Evolutionary conservation across 306 rosid genomes (phyloP), one percentile per base, ranked within the genome.

Genomic region (Vicia faba): DNA sequence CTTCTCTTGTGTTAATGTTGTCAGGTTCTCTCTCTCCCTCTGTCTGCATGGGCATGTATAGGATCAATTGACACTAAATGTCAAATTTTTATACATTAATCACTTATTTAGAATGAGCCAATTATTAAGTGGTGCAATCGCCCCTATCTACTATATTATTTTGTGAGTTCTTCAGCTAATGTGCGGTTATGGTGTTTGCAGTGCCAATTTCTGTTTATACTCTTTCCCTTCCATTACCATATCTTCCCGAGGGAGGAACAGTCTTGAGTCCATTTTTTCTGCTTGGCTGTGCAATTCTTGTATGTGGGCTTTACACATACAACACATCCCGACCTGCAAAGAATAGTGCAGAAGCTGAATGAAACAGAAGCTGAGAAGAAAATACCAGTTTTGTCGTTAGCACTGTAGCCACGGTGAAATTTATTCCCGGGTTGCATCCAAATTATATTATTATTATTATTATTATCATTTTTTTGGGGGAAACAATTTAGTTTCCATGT

Each of bases 171-270:
- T 40, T 46, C 36, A 18, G 58, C 77, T 80, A 44, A 78, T 15
- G 11, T 29, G 20, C 60, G 66, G 20, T 76, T 58, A 18, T 75
- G 43, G 23, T 75, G 75, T 51, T 72, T 87, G 87, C 91, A 92
- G 98, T 89, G 82, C 96, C 98, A 5, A 60, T 87, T 69, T 80
- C 96, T 41, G 84, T 92, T 68, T 89, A 77, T 61, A 61, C 86
- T 65, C 95, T 89, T 69, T 87, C 98, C 50, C 85, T 81, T 48
- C 95, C 92, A 60, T 72, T 92, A 83, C 98, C 98, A 49, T 92
- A 84, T 84, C 89, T 92, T 73, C 83, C 84, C 1, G 74, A 45
- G 43, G 82, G 82, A 70, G 82, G 82, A 70, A 71, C 95, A 74
- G 74, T 62, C 63, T 71, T 92, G 78, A 87, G 98, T 69, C 96